Evolutionary conservation across 371 early-diverging fungal genomes (phyloP).

Genomic region (Mucor plumbeus): DNA sequence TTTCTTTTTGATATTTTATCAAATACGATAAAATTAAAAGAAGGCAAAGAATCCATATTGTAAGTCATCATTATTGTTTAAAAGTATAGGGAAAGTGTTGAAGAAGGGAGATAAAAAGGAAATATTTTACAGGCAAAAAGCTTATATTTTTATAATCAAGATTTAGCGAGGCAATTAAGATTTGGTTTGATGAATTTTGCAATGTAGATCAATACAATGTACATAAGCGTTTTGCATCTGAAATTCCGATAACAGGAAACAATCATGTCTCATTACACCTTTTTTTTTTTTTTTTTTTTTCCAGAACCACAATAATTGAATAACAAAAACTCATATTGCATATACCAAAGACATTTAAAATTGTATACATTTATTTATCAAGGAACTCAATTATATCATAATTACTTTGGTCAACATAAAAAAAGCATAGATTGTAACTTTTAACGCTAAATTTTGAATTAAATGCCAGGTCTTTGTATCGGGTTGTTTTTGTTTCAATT

Average conservation of each 20-base stretch:
- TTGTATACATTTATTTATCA: too few relatives aligned
- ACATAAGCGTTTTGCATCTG: slow-evolving; percentile 1
- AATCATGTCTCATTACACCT: slow-evolving; percentile 1
- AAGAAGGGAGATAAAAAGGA: neutral
- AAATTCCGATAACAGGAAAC: slow-evolving; percentile 3
- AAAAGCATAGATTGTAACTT: neutral
- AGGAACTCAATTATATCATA: too few relatives aligned
- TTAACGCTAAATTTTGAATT: neutral
- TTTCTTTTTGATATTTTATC: slow-evolving; percentile 19
- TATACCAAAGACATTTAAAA: too few relatives aligned
- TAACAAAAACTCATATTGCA: too few relatives aligned
- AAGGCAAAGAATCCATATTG: slow-evolving; percentile 6
- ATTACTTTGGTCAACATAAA: neutral
- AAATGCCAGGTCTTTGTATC: neutral
- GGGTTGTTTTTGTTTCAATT: slow-evolving; percentile 3
- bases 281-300: too few relatives aligned
- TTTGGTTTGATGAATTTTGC: slow-evolving; percentile 4
- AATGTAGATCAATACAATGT: slow-evolving; percentile 3
- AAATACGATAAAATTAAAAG: slow-evolving; percentile 3
- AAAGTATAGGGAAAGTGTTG: neutral
- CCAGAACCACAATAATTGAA: too few relatives aligned
- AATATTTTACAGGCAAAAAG: neutral
- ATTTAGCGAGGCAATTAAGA: neutral
- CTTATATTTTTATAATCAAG: neutral
- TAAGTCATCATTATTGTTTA: neutral